phyloP scores from a whole-genome alignment of 768 basidiomycete species.

The Lactarius akahatsu region DNA sequence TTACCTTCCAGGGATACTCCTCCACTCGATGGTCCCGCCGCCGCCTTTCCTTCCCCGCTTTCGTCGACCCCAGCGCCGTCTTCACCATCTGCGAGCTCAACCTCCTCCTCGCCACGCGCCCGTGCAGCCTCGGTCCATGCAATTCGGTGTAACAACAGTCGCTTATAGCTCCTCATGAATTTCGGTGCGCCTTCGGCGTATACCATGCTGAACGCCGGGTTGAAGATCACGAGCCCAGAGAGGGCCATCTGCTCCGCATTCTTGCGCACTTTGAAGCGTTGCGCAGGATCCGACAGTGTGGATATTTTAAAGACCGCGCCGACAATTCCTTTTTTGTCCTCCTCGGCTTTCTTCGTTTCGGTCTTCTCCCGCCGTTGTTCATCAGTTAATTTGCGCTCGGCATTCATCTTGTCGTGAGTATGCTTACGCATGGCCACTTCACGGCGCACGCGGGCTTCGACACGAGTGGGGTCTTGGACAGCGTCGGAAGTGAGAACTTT shows the following conservation, averaged over 20 bases:
- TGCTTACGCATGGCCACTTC: constrained; percentile 92
- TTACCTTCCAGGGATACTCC: constrained; percentile 78
- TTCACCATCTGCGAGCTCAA: constrained; percentile 54
- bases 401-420: constrained; percentile 90
- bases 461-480: constrained; percentile 94
- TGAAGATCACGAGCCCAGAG: constrained; percentile 88
- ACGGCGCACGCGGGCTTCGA: constrained; percentile 90
- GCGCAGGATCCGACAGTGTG: constrained; percentile 85
- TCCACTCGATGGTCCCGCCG: constrained; percentile 32
- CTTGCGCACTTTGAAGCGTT: constrained; percentile 95
- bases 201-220: constrained; percentile 85
- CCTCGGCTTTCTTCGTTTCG: constrained; percentile 80
- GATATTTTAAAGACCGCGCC: constrained; percentile 92
- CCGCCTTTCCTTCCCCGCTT: constrained; percentile 38
- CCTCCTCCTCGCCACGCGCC: constrained; percentile 70
- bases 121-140: constrained; percentile 92
- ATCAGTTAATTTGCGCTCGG: constrained; percentile 86
- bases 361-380: constrained; percentile 87
- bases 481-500: constrained; percentile 96
- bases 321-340: constrained; percentile 80
- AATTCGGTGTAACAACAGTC: constrained; percentile 82
- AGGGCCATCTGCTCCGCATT: constrained; percentile 92
- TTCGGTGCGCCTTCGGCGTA: constrained; percentile 91
- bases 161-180: constrained; percentile 82
- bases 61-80: constrained; percentile 43